These are phyloP conservation scores for Starmerella bacillaris DNA, from an alignment of 805 yeast genomes.

Conservation along the genomic window DNA sequence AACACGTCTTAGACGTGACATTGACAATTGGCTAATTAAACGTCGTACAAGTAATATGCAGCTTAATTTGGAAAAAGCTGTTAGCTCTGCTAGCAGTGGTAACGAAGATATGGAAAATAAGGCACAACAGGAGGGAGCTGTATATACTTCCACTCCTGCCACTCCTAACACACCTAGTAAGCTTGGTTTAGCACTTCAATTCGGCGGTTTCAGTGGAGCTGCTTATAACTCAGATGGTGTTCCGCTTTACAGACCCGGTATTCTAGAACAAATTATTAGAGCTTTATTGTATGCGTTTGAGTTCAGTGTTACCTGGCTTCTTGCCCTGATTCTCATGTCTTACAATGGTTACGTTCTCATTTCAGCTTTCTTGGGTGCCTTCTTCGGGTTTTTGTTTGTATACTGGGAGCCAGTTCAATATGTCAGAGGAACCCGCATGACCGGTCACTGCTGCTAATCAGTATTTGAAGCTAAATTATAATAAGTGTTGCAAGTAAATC, in stretches of 20 bases:
- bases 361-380: constrained; percentile 43
- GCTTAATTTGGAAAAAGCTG: background rate
- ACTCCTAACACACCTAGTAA: no score
- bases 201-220: background rate
- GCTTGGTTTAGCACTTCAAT: background rate
- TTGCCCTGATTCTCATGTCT: constrained; percentile 60
- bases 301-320: constrained; percentile 46
- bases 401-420: constrained; percentile 29
- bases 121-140: constrained; percentile 1
- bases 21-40: constrained; percentile 18
- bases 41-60: background rate
- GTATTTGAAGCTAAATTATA: no score
- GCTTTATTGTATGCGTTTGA: constrained; percentile 36
- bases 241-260: constrained; percentile 23
- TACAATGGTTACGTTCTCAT: constrained; percentile 53
- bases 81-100: background rate
- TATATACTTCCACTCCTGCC: background rate
- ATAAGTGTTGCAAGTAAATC: no score
- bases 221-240: background rate
- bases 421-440: background rate
- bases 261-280: constrained; percentile 36
- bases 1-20: constrained; percentile 36
- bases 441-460: constrained; percentile 1
- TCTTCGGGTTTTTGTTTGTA: constrained; percentile 40
- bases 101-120: constrained; percentile 2